A percentile compares a stretch with the other conserved stretches of the same genome.
Conservation (phyloP, 108 stramenopile genomes). For the Phaeodactylum tricornutum region DNA sequence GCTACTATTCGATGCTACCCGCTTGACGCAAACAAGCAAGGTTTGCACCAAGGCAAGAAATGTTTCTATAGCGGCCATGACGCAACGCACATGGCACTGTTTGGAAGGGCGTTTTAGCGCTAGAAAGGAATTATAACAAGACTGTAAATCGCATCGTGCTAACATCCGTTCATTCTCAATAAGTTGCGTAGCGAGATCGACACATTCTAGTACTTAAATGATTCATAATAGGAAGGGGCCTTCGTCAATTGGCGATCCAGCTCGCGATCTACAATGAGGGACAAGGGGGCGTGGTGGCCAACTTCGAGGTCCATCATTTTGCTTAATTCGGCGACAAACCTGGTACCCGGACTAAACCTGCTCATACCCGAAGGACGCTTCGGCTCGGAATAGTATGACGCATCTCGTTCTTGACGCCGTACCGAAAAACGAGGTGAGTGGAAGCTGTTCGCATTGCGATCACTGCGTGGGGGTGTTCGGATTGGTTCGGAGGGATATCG, state of each 20-base stretch:
- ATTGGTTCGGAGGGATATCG: too few relatives aligned
- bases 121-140: not conserved
- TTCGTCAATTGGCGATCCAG: conserved; percentile 2
- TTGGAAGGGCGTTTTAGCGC: conserved; percentile 90
- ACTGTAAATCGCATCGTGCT: not conserved
- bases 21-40: conserved; percentile 69
- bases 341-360: conserved; percentile 22
- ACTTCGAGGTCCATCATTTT: conserved; percentile 15
- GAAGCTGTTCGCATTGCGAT: too few relatives aligned
- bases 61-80: conserved; percentile 95
- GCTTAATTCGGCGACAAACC: conserved; percentile 19
- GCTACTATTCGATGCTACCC: conserved; percentile 99
- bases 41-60: conserved; percentile 67
- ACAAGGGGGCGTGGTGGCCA: conserved; percentile 19
- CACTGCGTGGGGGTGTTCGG: too few relatives aligned
- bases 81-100: conserved; percentile 96
- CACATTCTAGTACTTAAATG: too few relatives aligned
- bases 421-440: too few relatives aligned
- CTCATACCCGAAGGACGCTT: too few relatives aligned
- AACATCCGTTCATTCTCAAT: not conserved
- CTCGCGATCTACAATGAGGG: conserved; percentile 17
- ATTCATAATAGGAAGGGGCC: not conserved
- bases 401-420: too few relatives aligned
- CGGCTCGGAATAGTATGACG: too few relatives aligned
- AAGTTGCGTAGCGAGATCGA: too few relatives aligned